Base-by-base conservation (phyloP, 1,139 yeast genomes). In the Blastobotrys persicus region DNA sequence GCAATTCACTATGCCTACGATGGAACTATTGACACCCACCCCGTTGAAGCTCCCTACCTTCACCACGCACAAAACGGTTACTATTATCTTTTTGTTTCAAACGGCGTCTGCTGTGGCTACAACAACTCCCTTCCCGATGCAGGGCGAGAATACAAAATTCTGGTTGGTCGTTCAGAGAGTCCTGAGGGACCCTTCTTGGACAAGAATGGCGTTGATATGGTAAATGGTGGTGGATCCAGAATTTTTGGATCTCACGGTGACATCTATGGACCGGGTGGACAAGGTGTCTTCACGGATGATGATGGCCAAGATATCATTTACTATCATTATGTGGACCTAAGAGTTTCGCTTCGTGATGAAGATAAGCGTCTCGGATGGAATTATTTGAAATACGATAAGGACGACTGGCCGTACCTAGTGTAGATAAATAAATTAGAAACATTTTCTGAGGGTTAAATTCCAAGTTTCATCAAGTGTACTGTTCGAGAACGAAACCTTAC, bases 71-170 rank as follows among this genome's bases (percentile, higher is more conserved):
- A 7, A 26, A 45, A 41, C 23, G 47, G 47, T 6, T 45, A 37
- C 32, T 45, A 45, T 14, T 45, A 45, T 31, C 23, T 45, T 20
- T 45, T n/a, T 16, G 44, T 45, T 19, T 45, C 47, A 11, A 35
- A 45, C 16, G 47, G 47, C 6, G 37, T 32, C n/a, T 45, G 47
- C 33, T 45, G 47, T 13, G 47, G 45, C 14, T 45, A 45, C 19
- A 19, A 23, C 28, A 13, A 13, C 23, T 16, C 37, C 9, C 20
- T 40, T 37, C 47, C 47, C n/a, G 47, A 20, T 18, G 38, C 47
- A 3, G 47, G 47, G 12, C 31, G 34, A n/a, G 47, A 45, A 37
- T 45, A 45, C 23, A 45, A 45, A 33, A 41, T 45, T 19, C 32
- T 45, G 20, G 40, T 34, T 33, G 47, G 47, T 11, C 44, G 47